Conservation (phyloP, 2,329 filamentous ascomycete species). For the Parastagonospora nodorum region DNA sequence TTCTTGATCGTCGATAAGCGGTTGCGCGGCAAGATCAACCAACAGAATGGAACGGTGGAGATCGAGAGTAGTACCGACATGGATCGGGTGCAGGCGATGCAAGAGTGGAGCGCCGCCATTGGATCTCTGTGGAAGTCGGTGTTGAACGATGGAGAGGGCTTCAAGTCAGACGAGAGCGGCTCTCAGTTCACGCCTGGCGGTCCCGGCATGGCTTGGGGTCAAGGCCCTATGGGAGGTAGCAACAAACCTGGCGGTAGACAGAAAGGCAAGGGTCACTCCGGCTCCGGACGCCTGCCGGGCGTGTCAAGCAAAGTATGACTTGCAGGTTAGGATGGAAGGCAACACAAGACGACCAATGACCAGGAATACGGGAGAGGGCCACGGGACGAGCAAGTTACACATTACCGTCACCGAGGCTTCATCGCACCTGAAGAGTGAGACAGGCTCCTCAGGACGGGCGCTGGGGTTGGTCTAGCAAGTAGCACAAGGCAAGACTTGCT, state of each 20-base stretch:
- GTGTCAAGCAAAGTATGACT: slow-evolving; percentile 47
- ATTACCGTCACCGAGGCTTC: slow-evolving; percentile 38
- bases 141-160: slow-evolving; percentile 78
- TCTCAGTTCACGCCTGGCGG: slow-evolving; percentile 42
- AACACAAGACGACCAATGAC: slow-evolving; percentile 40
- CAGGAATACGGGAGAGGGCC: slow-evolving; percentile 33
- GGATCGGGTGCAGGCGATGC: slow-evolving; percentile 74
- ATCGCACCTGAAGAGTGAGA: slow-evolving; percentile 41
- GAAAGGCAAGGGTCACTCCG: slow-evolving; percentile 47
- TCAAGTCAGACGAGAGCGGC: slow-evolving; percentile 56
- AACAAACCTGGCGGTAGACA: slow-evolving; percentile 22
- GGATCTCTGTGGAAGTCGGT: slow-evolving; percentile 71
- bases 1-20: slow-evolving; percentile 91
- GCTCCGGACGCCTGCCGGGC: slow-evolving; percentile 43
- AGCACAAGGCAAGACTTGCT: slow-evolving; percentile 37
- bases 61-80: slow-evolving; percentile 76
- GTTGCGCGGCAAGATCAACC: slow-evolving; percentile 86
- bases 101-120: slow-evolving; percentile 73
- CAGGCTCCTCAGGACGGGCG: slow-evolving; percentile 36
- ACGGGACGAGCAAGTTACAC: slow-evolving; percentile 38
- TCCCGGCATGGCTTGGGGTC: slow-evolving; percentile 31
- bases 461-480: slow-evolving; percentile 33
- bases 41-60: slow-evolving; percentile 81
- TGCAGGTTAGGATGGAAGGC: slow-evolving; percentile 40
- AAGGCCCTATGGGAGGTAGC: slow-evolving; percentile 36